phyloP scores from a whole-genome alignment of 2,329 filamentous ascomycete species.

The Boeremia exigua region DNA sequence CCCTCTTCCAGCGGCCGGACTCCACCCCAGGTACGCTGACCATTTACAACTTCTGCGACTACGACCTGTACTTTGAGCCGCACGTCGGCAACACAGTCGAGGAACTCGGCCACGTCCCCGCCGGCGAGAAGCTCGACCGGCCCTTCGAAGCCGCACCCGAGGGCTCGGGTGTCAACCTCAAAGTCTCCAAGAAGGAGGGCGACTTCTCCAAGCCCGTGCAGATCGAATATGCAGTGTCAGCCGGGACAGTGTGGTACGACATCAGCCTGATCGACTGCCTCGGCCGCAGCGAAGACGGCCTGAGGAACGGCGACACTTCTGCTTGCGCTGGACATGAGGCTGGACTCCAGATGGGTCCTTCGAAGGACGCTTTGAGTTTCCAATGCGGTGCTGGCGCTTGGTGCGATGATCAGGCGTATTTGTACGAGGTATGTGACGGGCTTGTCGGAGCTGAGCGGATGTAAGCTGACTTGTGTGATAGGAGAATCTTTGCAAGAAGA shows the following conservation, averaged over 20 bases:
- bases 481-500: conserved; percentile 28
- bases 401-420: conserved; percentile 31
- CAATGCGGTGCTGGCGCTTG: conserved; percentile 22
- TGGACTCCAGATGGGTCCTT: conserved; percentile 26
- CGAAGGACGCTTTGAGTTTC: conserved; percentile 10
- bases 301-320: conserved; percentile 13
- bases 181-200: conserved; percentile 20
- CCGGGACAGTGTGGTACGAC: conserved; percentile 21
- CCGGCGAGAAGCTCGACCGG: conserved; percentile 9
- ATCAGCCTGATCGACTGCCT: conserved; percentile 28
- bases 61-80: conserved; percentile 21
- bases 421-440: conserved; percentile 19
- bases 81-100: conserved; percentile 5
- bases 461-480: conserved; percentile 7
- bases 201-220: conserved; percentile 20
- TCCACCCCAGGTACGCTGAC: conserved; percentile 18
- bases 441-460: too few species aligned
- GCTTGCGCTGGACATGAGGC: conserved; percentile 22
- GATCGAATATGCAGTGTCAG: conserved; percentile 21
- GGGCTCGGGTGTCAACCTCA: conserved; percentile 19
- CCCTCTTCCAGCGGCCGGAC: conserved; percentile 16
- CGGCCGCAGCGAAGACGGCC: conserved; percentile 4
- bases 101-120: conserved; percentile 9
- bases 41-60: conserved; percentile 28
- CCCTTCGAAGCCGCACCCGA: conserved; percentile 13